Conservation (phyloP, 2,329 filamentous ascomycete genomes). For the Exophiala xenobiotica region DNA sequence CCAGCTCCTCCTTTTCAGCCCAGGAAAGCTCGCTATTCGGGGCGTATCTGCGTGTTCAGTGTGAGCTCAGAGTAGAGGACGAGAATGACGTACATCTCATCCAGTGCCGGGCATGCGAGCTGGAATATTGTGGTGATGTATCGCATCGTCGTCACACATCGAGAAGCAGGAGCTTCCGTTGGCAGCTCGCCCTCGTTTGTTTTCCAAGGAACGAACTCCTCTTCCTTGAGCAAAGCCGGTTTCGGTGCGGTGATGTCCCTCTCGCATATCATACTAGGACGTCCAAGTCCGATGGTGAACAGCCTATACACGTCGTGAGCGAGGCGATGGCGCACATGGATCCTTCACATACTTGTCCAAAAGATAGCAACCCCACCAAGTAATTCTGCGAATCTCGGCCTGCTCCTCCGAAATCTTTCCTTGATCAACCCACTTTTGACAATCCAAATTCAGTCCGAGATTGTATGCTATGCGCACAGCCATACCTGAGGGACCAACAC, state of each 20-base stretch:
- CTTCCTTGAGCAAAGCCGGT: constrained; percentile 1
- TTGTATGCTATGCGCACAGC: constrained; percentile 7
- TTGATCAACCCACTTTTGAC: background rate
- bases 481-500: no score
- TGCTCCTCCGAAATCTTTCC: constrained; percentile 5
- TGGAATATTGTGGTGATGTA: background rate
- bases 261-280: constrained; percentile 1
- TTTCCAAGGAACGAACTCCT: background rate
- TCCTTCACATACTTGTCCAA: constrained; percentile 13
- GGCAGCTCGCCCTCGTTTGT: background rate
- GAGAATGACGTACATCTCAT: background rate
- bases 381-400: constrained; percentile 2
- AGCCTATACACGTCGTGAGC: no score
- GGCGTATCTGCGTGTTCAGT: background rate
- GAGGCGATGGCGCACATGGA: no score
- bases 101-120: background rate
- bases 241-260: constrained; percentile 1
- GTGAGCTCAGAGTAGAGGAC: background rate
- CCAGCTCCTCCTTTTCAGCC: constrained; percentile 1
- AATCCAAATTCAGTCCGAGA: constrained; percentile 8
- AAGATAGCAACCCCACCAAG: constrained; percentile 14
- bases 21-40: constrained; percentile 1
- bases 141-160: background rate
- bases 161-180: background rate
- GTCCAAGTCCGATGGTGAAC: constrained; percentile 5